A percentile compares a stretch with the other conserved stretches of the same genome.
Conservation (phyloP, 495 filamentous ascomycete genomes). For the Aspergillus egyptiacus region DNA sequence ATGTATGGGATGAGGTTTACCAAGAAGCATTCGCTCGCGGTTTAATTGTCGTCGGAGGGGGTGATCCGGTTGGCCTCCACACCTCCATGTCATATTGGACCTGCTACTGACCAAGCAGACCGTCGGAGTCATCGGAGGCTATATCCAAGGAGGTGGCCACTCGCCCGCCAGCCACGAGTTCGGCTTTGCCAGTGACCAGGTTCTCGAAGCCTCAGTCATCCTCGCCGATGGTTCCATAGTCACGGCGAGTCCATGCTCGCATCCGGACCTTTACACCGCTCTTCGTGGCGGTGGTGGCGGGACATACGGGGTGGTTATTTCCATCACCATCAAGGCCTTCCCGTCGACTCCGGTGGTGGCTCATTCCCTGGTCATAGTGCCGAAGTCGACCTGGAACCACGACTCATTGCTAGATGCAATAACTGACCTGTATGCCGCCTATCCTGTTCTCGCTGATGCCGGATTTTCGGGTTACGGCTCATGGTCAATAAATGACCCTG, state of each 20-base stretch:
- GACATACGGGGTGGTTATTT: conserved; percentile 42
- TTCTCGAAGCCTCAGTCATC: conserved; percentile 40
- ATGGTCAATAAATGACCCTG: conserved; percentile 27
- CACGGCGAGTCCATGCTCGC: conserved; percentile 40
- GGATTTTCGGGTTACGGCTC: conserved; percentile 35
- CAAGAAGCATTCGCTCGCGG: conserved; percentile 19
- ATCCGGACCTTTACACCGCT: conserved; percentile 54
- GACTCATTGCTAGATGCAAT: conserved; percentile 11
- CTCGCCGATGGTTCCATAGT: conserved; percentile 44
- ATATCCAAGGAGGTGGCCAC: conserved; percentile 34
- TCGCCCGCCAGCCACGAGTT: conserved; percentile 19
- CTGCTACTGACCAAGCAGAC: conserved; percentile 18
- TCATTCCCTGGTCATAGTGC: conserved; percentile 15
- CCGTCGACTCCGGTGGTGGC: conserved; percentile 19
- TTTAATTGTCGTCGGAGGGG: conserved; percentile 30
- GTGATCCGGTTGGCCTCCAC: conserved; percentile 27
- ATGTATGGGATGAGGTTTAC: conserved; percentile 32
- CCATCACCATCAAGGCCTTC: conserved; percentile 36
- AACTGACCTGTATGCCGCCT: conserved; percentile 12
- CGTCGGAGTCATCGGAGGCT: conserved; percentile 34
- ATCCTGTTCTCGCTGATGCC: conserved; percentile 18
- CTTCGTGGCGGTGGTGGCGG: conserved; percentile 42
- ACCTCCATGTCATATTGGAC: no score
- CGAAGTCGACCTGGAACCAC: conserved; percentile 11
- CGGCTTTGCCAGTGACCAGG: conserved; percentile 33